Evolutionary conservation across 305 asterid species (phyloP).

Genomic region (Fraxinus dipetala): DNA sequence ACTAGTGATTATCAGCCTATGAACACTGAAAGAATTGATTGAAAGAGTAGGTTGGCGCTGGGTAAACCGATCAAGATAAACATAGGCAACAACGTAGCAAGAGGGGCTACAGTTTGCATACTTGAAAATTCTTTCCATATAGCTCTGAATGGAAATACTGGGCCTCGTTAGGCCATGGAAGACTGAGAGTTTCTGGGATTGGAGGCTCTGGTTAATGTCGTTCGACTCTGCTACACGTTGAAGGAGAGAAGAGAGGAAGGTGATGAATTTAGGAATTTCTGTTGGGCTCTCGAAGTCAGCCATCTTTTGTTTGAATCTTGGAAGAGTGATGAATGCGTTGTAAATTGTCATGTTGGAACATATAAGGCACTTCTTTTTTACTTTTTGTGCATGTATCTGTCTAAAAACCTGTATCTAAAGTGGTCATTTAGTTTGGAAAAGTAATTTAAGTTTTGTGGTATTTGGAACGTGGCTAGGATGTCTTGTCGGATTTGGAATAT

Average conservation of each 20-base stretch:
- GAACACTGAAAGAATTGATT: constrained; percentile 77
- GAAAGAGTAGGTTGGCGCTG: constrained; percentile 72
- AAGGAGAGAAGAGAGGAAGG: constrained; percentile 75
- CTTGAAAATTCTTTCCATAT: constrained; percentile 81
- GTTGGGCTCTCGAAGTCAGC: constrained; percentile 63
- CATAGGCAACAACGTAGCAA: constrained; percentile 88
- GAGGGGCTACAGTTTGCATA: constrained; percentile 92
- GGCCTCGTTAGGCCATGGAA: constrained; percentile 83
- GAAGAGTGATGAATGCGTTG: constrained; percentile 16
- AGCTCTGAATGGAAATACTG: constrained; percentile 65
- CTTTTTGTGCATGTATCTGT: neutral
- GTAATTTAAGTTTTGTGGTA: neutral
- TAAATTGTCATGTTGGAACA: constrained; percentile 28
- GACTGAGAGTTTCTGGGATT: constrained; percentile 63
- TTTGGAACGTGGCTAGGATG: constrained; percentile 30
- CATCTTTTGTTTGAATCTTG: constrained; percentile 35
- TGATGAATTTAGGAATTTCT: constrained; percentile 63
- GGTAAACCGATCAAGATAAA: constrained; percentile 86
- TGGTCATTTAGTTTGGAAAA: constrained; percentile 40
- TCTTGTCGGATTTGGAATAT: neutral
- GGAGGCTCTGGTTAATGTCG: constrained; percentile 44
- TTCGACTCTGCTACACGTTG: constrained; percentile 71
- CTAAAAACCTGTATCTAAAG: constrained; percentile 41
- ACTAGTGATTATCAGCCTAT: constrained; percentile 87
- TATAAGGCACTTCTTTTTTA: constrained; percentile 11